Conservation (phyloP, 352 stramenopile genomes). For the Pythium guiyangense region DNA sequence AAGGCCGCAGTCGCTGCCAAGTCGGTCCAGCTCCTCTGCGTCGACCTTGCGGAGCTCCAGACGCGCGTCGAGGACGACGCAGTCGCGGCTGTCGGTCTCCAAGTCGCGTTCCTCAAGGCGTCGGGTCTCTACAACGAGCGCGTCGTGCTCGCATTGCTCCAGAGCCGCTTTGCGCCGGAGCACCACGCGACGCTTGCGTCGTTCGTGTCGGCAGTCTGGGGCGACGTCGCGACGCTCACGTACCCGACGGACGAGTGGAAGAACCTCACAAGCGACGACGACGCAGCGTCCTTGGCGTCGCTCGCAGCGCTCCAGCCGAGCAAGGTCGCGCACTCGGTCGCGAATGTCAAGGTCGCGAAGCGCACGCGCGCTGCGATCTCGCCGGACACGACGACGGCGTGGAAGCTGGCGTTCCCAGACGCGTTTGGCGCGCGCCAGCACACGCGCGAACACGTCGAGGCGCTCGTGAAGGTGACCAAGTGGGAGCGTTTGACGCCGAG, state of each 20-base stretch:
- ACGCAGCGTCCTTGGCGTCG: slow-evolving; percentile 10
- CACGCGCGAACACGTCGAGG: slow-evolving; percentile 67
- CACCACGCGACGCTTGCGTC: slow-evolving; percentile 42
- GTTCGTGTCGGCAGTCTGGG: slow-evolving; percentile 61
- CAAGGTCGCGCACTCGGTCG: slow-evolving; percentile 45
- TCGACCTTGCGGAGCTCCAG: slow-evolving; percentile 48
- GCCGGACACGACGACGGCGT: slow-evolving; percentile 54
- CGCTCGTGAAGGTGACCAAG: slow-evolving; percentile 68
- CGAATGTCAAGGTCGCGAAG: slow-evolving; percentile 28
- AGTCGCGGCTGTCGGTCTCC: slow-evolving; percentile 39
- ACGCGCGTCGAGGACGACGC: slow-evolving; percentile 46
- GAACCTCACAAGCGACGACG: slow-evolving; percentile 13
- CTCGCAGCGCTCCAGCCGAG: slow-evolving; percentile 39
- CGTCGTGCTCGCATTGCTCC: slow-evolving; percentile 54
- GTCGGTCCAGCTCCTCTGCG: slow-evolving; percentile 38
- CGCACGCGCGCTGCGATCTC: slow-evolving; percentile 34
- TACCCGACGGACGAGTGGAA: slow-evolving; percentile 52
- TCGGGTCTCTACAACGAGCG: slow-evolving; percentile 48
- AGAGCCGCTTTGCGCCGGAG: slow-evolving; percentile 27
- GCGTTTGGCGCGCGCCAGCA: slow-evolving; percentile 42
- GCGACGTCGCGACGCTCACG: slow-evolving; percentile 39
- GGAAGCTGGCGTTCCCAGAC: slow-evolving; percentile 64
- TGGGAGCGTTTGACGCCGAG: slow-evolving; percentile 73
- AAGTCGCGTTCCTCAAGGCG: slow-evolving; percentile 64
- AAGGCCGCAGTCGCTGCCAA: slow-evolving; percentile 52